Evolutionary conservation across 176 grass and related monocot genomes (phyloP).

Genomic region (Phoenix roebelenii): DNA sequence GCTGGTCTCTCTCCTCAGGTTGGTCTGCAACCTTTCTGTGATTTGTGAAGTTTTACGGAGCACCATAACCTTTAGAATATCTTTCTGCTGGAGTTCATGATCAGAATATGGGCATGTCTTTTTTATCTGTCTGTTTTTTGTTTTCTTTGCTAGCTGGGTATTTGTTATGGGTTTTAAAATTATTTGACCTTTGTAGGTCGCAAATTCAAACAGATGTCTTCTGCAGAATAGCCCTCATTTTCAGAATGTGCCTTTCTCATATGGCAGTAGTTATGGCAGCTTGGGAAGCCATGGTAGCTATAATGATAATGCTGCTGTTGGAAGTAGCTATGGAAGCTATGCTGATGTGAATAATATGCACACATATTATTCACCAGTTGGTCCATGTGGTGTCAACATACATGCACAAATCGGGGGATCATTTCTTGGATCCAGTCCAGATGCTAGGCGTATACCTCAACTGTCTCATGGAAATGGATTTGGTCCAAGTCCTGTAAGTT

Average conservation of each 20-base stretch:
- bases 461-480: constrained; percentile 55
- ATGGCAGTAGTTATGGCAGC: constrained; percentile 89
- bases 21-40: constrained; percentile 6
- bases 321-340: constrained; percentile 82
- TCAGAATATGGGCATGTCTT: constrained; percentile 8
- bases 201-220: constrained; percentile 46
- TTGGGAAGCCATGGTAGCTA: constrained; percentile 70
- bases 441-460: constrained; percentile 64
- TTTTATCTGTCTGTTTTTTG: neutral
- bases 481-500: constrained; percentile 67
- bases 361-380: constrained; percentile 58
- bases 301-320: constrained; percentile 52
- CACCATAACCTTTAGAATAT: too few species aligned
- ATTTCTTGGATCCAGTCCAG: constrained; percentile 79
- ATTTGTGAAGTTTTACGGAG: too few species aligned
- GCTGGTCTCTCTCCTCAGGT: constrained; percentile 96
- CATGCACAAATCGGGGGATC: constrained; percentile 63
- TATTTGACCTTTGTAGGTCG: constrained; percentile 50
- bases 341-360: constrained; percentile 47
- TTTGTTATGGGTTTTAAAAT: constrained; percentile 8
- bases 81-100: constrained; percentile 1
- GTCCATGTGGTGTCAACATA: constrained; percentile 68
- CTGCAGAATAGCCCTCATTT: constrained; percentile 44
- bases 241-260: constrained; percentile 62
- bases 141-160: constrained; percentile 12